Conservation (phyloP, 495 filamentous ascomycete genomes). For the Penicillium cataractarum region DNA sequence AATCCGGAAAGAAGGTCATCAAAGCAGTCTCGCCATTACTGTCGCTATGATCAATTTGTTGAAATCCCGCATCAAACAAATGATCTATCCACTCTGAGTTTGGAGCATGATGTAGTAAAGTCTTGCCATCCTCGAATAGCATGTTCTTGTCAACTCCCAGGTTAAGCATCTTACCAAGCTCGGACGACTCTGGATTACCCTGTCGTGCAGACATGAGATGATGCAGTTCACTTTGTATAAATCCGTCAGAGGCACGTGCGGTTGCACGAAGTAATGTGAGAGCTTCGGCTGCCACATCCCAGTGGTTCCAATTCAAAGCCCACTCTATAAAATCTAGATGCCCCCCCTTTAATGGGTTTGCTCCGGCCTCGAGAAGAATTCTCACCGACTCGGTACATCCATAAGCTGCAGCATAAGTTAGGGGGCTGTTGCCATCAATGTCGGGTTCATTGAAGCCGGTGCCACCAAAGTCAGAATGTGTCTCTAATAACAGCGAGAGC, state of each 20-base stretch:
- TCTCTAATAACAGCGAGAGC: neutral
- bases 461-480: neutral
- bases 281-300: neutral
- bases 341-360: neutral
- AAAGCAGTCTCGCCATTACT: neutral
- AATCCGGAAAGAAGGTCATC: neutral
- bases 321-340: neutral
- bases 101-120: neutral
- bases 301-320: neutral
- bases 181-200: too few species aligned
- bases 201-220: neutral
- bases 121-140: neutral
- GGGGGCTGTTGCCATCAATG: neutral
- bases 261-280: neutral
- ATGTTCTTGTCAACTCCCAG: neutral
- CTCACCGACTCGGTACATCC: neutral
- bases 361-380: neutral
- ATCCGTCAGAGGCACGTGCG: neutral
- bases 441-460: neutral
- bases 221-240: neutral
- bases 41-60: neutral
- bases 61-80: neutral
- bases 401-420: constrained; percentile 4
- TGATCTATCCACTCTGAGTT: neutral
- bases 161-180: neutral